Conservation (phyloP, 1,284 basidiomycete genomes). For the Cystobasidium sp. region DNA sequence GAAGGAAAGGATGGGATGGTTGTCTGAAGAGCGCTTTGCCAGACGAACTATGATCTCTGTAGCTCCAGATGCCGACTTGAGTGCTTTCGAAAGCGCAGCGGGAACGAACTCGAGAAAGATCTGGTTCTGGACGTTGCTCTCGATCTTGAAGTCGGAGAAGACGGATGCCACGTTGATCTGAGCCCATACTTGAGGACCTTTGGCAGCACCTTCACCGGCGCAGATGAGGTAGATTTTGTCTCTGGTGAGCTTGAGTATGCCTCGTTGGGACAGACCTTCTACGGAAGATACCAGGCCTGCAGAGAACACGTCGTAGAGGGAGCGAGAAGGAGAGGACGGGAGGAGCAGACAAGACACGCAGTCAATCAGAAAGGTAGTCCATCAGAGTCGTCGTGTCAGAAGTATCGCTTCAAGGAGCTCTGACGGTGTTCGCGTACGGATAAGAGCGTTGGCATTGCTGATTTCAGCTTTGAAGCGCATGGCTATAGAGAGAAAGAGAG, state of each 20-base stretch:
- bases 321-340: not conserved
- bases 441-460: constrained; percentile 35
- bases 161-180: constrained; percentile 46
- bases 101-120: constrained; percentile 55
- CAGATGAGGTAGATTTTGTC: constrained; percentile 55
- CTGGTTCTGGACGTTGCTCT: constrained; percentile 55
- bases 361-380: not conserved
- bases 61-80: constrained; percentile 52
- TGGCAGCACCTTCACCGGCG: constrained; percentile 47
- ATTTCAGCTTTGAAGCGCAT: constrained; percentile 45
- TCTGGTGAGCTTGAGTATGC: constrained; percentile 53
- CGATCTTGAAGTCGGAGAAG: constrained; percentile 54
- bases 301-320: not conserved
- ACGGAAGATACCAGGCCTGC: constrained; percentile 49
- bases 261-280: constrained; percentile 53
- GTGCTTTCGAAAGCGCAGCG: constrained; percentile 53
- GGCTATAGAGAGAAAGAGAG: not conserved
- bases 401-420: not conserved
- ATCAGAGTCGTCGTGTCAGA: not conserved
- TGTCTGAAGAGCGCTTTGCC: constrained; percentile 51
- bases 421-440: constrained; percentile 8
- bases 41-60: constrained; percentile 52
- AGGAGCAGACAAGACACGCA: not conserved
- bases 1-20: constrained; percentile 52
- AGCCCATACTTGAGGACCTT: constrained; percentile 42